Evolutionary conservation across 768 basidiomycete species (phyloP), one percentile per base, ranked within the genome.

Genomic region (Russula sp.): DNA sequence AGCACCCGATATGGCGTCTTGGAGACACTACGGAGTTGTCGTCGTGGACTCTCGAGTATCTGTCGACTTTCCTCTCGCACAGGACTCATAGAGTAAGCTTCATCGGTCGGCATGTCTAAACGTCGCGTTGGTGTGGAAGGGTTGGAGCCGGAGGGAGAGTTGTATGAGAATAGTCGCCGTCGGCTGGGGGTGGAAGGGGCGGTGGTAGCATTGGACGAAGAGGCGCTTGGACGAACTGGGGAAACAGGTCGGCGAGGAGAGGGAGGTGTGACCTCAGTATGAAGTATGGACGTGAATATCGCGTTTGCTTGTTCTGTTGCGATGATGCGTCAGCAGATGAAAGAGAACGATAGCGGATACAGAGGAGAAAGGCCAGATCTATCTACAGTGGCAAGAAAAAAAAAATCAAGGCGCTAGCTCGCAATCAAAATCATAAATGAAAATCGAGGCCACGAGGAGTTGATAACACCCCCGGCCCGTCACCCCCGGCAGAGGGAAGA

Each of bases 1-100:
- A 98, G 83, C 1, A 98, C 96, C 63, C 97, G 86, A 78, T 96
- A 98, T 2, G 96, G 96, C 0, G 95, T 97, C 75, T 96, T 94
- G 78, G 89, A 89, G 1, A 98, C 90, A 63, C 80, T 87, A 50
- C 96, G 84, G 8, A 91, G 83, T 63, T 87, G 81, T 56, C 91
- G 85, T 32, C 91, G 81, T 0, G 95, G 94, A 60, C 88, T 90
- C 67, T 94, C 85, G 51, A 99, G 85, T 18, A 97, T 80, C 57
- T 82, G 82, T 30, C 92, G 86, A 68, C 87, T 92, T 70, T 89
- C 88, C 49, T 88, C 85, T 1, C 92, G 86, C 6, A 98, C 90
- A 13, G 96, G 96, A 56, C 87, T 90, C 78, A 94, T 85, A 13
- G 91, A 92, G 74, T 98, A 98, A 0, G 88, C 88, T 68, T 92